Conservation (phyloP, 2,329 filamentous ascomycete species). For the Fusarium continuum region DNA sequence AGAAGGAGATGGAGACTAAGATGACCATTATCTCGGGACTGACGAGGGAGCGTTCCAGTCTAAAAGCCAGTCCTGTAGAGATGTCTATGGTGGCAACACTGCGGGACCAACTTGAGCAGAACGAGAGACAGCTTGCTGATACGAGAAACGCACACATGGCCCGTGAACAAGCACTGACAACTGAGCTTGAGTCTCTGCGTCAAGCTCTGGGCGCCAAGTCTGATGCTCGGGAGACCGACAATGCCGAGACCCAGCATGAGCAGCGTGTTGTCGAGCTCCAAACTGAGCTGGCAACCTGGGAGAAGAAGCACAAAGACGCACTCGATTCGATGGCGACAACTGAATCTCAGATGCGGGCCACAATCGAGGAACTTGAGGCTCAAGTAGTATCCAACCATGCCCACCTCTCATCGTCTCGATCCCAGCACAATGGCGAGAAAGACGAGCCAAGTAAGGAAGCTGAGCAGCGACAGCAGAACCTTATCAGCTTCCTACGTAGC, state of each 20-base stretch:
- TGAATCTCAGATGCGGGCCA: constrained; percentile 76
- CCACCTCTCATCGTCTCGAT: constrained; percentile 56
- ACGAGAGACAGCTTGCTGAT: constrained; percentile 79
- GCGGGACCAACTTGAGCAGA: constrained; percentile 87
- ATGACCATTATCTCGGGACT: constrained; percentile 94
- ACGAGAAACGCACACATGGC: constrained; percentile 77
- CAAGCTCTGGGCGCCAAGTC: constrained; percentile 54
- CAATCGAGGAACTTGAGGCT: constrained; percentile 76
- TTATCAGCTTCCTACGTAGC: constrained; percentile 69
- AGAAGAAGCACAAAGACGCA: constrained; percentile 76
- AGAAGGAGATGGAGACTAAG: constrained; percentile 97
- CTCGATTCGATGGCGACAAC: constrained; percentile 76
- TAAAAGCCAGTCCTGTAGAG: constrained; percentile 85
- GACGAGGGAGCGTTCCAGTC: constrained; percentile 89
- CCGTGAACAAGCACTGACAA: constrained; percentile 78
- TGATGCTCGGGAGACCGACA: constrained; percentile 42
- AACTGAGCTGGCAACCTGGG: constrained; percentile 77
- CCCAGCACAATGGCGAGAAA: constrained; percentile 50
- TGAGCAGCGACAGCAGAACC: constrained; percentile 65
- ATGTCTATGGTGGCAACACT: constrained; percentile 89
- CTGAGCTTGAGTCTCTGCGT: constrained; percentile 76
- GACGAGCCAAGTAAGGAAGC: constrained; percentile 57
- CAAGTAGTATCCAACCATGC: constrained; percentile 64
- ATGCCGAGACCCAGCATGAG: constrained; percentile 55
- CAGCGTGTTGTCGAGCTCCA: constrained; percentile 73